Evolutionary conservation across 805 yeast species (phyloP).

Genomic region (Schizosaccharomyces lindneri): DNA sequence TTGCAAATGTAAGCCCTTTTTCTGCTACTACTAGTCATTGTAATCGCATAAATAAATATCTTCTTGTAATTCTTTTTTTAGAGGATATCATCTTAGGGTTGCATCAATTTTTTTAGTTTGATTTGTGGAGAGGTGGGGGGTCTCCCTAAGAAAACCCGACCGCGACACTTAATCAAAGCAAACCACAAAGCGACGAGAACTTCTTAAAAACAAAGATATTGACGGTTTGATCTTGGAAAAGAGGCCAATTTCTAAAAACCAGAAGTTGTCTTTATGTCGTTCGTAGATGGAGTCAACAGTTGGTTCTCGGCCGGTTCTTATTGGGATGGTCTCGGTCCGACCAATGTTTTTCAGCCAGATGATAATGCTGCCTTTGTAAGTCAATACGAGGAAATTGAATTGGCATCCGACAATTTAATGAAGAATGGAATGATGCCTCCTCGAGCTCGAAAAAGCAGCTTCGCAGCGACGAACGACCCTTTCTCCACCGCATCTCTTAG

Average conservation of each 20-base stretch:
- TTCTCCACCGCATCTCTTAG: not conserved
- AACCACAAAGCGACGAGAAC: not conserved
- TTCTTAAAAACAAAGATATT: not conserved
- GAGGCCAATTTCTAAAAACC: not conserved
- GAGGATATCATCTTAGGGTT: not conserved
- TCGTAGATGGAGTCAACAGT: not conserved
- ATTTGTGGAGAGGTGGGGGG: not conserved
- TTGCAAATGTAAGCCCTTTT: too few relatives aligned
- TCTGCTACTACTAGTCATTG: too few relatives aligned
- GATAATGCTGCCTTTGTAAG: not conserved
- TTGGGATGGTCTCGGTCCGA: slow-evolving; percentile 1
- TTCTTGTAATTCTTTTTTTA: too few relatives aligned
- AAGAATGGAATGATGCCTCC: not conserved
- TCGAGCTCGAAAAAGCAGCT: not conserved
- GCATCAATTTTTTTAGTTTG: not conserved
- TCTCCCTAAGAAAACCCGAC: not conserved
- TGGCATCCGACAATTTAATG: not conserved
- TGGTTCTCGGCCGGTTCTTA: not conserved
- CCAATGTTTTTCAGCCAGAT: not conserved
- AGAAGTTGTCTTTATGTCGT: not conserved
- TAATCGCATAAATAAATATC: too few relatives aligned
- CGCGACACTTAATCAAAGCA: not conserved
- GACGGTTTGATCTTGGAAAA: not conserved
- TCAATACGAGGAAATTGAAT: not conserved
- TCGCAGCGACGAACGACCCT: not conserved